Conservation (phyloP, 345 rosid genomes). For the Hibiscus mutabilis region DNA sequence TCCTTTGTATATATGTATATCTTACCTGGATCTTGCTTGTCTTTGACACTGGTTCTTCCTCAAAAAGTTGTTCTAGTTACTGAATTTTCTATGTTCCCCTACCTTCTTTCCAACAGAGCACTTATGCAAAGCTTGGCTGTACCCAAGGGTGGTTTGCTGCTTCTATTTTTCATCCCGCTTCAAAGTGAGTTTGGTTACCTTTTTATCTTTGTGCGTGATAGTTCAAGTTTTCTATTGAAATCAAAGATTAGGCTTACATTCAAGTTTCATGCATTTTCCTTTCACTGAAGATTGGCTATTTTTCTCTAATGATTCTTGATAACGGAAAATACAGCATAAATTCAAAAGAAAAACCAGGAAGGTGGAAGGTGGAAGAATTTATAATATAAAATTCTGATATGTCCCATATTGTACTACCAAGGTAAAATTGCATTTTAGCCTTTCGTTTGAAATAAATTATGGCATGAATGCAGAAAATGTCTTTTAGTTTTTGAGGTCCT, state of each 20-base stretch:
- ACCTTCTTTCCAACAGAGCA: constrained; percentile 37
- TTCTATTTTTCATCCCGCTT: constrained; percentile 63
- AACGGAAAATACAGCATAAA: constrained; percentile 1
- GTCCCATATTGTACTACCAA: neutral
- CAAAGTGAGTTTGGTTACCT: constrained; percentile 31
- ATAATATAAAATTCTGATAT: neutral
- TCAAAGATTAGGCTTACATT: neutral
- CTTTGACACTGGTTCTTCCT: neutral
- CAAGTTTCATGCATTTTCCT: neutral
- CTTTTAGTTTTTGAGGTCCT: neutral
- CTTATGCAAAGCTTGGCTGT: constrained; percentile 83
- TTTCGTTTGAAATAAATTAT: neutral
- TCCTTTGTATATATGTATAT: neutral
- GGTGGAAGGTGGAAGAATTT: neutral
- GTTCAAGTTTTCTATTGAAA: neutral
- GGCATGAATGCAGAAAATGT: neutral
- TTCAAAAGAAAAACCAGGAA: neutral
- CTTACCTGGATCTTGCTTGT: neutral
- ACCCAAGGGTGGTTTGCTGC: constrained; percentile 95
- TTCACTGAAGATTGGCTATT: neutral
- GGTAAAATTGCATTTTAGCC: neutral
- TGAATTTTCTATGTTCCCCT: neutral
- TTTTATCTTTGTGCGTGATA: neutral
- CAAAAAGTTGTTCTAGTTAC: neutral
- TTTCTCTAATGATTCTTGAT: constrained; percentile 5